Evolutionary conservation across 352 stramenopile genomes (phyloP).

Genomic region (Globisporangium nodosum): DNA sequence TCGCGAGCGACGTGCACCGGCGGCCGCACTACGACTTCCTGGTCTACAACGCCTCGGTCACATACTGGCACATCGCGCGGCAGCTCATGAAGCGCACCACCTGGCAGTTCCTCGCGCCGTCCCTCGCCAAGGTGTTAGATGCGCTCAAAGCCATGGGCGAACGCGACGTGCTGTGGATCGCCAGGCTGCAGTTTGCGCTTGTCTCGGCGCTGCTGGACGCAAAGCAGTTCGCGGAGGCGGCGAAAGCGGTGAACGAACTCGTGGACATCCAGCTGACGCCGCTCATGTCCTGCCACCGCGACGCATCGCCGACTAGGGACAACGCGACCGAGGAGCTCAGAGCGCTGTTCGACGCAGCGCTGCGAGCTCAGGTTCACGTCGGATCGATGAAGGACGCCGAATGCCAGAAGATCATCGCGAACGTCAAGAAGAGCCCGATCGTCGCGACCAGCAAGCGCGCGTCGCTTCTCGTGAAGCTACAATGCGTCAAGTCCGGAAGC

Average conservation of each 20-base stretch:
- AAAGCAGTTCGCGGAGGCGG: slow-evolving; percentile 44
- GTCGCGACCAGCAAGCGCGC: slow-evolving; percentile 30
- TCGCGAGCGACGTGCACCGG: slow-evolving; percentile 54
- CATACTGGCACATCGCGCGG: slow-evolving; percentile 81
- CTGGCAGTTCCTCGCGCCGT: slow-evolving; percentile 68
- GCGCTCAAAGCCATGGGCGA: slow-evolving; percentile 66
- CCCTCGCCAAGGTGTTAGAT: slow-evolving; percentile 58
- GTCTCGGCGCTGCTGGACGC: slow-evolving; percentile 68
- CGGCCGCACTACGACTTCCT: slow-evolving; percentile 85
- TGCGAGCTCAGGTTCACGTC: slow-evolving; percentile 64
- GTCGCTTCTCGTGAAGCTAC: slow-evolving; percentile 52
- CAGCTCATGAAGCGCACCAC: slow-evolving; percentile 78
- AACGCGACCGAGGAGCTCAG: slow-evolving; percentile 17
- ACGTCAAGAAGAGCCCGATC: slow-evolving; percentile 37
- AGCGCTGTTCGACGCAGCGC: slow-evolving; percentile 57
- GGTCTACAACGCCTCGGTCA: slow-evolving; percentile 88
- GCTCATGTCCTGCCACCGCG: slow-evolving; percentile 15
- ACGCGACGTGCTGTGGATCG: slow-evolving; percentile 63
- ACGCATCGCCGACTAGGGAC: slow-evolving; percentile 7
- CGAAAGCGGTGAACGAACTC: slow-evolving; percentile 63
- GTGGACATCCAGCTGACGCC: slow-evolving; percentile 53
- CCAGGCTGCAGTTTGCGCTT: slow-evolving; percentile 55
- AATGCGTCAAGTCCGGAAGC: slow-evolving; percentile 56
- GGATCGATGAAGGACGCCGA: slow-evolving; percentile 70
- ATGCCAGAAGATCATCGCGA: slow-evolving; percentile 68